Percentiles rank a stretch among this genome's conserved stretches.
phyloP scores from a whole-genome alignment of 805 yeast genomes.

The Ogataea methylovora region DNA sequence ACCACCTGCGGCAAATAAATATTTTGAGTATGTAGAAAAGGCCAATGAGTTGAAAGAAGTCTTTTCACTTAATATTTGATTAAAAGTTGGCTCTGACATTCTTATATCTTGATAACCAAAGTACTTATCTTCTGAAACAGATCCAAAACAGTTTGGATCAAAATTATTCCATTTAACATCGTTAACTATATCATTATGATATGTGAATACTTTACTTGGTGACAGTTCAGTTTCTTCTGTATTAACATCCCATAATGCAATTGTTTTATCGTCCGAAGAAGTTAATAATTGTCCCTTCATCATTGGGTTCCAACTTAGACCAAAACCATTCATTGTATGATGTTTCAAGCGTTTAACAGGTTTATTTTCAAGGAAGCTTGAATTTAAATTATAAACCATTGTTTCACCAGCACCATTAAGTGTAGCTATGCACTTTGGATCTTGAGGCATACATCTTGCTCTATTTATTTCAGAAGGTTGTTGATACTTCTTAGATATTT shows the following conservation, averaged over 20 bases:
- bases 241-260: conserved; percentile 55
- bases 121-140: conserved; percentile 66
- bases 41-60: conserved; percentile 54
- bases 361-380: conserved; percentile 11
- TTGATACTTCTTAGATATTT: conserved; percentile 50
- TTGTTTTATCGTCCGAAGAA: conserved; percentile 57
- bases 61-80: conserved; percentile 17
- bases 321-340: conserved; percentile 67
- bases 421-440: conserved; percentile 48
- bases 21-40: conserved; percentile 53
- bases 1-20: conserved; percentile 64
- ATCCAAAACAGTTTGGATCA: conserved; percentile 47
- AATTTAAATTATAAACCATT: conserved; percentile 38
- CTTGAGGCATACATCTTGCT: conserved; percentile 64
- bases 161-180: conserved; percentile 68
- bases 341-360: conserved; percentile 32
- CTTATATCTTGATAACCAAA: conserved; percentile 51
- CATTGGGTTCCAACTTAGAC: conserved; percentile 56
- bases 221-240: not conserved
- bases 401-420: conserved; percentile 63
- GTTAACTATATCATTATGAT: conserved; percentile 57
- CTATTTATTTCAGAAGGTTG: conserved; percentile 65
- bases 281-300: conserved; percentile 45
- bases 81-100: conserved; percentile 17
- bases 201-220: conserved; percentile 25